A percentile compares a stretch with the other conserved stretches of the same genome.
These are phyloP conservation scores for Collariella sp. DNA, from an alignment of 495 filamentous ascomycete species.

Conservation along the genomic window DNA sequence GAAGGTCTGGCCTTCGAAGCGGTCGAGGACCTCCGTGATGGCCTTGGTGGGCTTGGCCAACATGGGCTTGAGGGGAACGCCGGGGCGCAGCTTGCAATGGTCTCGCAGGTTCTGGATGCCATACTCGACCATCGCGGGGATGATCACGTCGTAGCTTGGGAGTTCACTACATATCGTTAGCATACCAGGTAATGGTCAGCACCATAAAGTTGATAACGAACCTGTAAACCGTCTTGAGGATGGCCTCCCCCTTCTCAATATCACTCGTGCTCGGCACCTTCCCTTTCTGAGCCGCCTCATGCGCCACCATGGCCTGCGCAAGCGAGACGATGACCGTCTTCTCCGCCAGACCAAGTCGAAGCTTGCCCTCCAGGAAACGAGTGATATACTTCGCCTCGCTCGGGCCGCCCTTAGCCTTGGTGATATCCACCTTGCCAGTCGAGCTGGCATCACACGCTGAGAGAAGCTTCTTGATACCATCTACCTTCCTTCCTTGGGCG, in stretches of 20 bases:
- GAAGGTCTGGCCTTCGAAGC: slow-evolving; percentile 90
- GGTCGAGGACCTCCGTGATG: slow-evolving; percentile 96
- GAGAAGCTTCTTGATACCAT: slow-evolving; percentile 87
- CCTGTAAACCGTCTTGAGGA: slow-evolving; percentile 87
- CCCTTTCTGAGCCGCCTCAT: slow-evolving; percentile 60
- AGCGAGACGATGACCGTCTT: slow-evolving; percentile 83
- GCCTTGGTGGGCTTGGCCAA: slow-evolving; percentile 97
- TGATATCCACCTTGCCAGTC: slow-evolving; percentile 73
- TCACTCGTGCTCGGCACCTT: slow-evolving; percentile 63
- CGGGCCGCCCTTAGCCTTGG: slow-evolving; percentile 83
- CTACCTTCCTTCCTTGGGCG: slow-evolving; percentile 82
- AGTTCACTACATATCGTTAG: slow-evolving; percentile 54
- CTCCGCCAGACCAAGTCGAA: slow-evolving; percentile 85
- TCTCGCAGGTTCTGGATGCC: slow-evolving; percentile 75
- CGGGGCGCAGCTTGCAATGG: slow-evolving; percentile 86
- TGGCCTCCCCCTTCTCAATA: slow-evolving; percentile 70
- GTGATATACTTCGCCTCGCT: slow-evolving; percentile 93
- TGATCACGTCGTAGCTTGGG: slow-evolving; percentile 90
- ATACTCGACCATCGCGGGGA: slow-evolving; percentile 77
- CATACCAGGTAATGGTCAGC: not conserved
- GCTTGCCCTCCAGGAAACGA: slow-evolving; percentile 86
- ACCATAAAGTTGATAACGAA: slow-evolving; percentile 25
- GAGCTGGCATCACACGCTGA: slow-evolving; percentile 70
- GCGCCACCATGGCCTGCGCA: slow-evolving; percentile 75
- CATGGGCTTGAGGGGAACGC: slow-evolving; percentile 96